These are phyloP conservation scores for Allium sativum DNA, from an alignment of 106 monocot species.

Conservation along the genomic window DNA sequence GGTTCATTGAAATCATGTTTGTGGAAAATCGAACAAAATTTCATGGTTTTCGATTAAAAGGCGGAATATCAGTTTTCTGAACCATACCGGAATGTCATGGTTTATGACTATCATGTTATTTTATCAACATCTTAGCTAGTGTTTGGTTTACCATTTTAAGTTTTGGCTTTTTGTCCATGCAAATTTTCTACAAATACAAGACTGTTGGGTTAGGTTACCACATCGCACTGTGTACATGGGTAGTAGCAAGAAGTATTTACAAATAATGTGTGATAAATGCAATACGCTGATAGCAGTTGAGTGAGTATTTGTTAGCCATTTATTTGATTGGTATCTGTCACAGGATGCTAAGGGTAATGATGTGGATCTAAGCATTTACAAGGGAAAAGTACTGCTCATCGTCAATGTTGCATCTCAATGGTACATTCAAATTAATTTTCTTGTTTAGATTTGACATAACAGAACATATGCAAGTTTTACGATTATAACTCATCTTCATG, in stretches of 20 bases:
- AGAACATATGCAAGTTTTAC: not conserved
- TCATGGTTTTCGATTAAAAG: not conserved
- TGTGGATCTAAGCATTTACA: constrained; percentile 64
- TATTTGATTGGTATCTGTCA: constrained; percentile 1
- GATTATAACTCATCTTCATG: not conserved
- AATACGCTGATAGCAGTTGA: not conserved
- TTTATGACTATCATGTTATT: not conserved
- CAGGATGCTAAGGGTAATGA: constrained; percentile 65
- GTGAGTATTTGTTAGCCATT: not conserved
- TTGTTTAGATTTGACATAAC: not conserved
- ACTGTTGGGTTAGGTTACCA: not conserved
- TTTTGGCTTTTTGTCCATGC: no score
- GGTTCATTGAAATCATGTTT: not conserved
- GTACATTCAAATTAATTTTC: constrained; percentile 10
- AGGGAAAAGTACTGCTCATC: constrained; percentile 64
- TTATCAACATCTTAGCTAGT: no score
- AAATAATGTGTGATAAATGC: not conserved
- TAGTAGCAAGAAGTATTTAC: not conserved
- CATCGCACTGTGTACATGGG: not conserved
- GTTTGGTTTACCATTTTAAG: no score
- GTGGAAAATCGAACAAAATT: not conserved
- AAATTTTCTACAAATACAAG: not conserved
- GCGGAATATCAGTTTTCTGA: not conserved
- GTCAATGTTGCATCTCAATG: constrained; percentile 79
- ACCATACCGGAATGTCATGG: not conserved